Conservation (phyloP, 805 yeast genomes). For the Candida argentea region DNA sequence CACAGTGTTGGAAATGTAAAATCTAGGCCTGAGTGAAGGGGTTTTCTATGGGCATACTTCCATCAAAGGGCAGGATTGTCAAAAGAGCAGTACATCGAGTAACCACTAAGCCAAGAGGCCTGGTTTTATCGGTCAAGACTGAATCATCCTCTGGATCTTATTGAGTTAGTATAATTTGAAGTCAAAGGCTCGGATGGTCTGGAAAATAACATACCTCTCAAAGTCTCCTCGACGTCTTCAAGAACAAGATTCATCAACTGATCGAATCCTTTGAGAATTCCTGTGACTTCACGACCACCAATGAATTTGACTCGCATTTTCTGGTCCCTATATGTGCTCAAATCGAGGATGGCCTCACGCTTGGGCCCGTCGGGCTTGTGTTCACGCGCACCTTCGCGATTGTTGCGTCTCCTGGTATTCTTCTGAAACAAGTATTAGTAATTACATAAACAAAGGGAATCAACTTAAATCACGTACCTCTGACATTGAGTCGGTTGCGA, state of each 20-base stretch:
- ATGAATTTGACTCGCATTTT: constrained; percentile 66
- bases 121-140: constrained; percentile 43
- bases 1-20: too few relatives aligned
- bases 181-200: too few relatives aligned
- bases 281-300: constrained; percentile 81
- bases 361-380: constrained; percentile 59
- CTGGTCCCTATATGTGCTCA: constrained; percentile 66
- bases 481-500: too few relatives aligned
- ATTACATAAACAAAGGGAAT: not conserved
- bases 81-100: constrained; percentile 77
- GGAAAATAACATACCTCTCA: constrained; percentile 38
- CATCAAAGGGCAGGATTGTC: constrained; percentile 65
- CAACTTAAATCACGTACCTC: not conserved
- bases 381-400: constrained; percentile 3
- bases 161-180: constrained; percentile 8
- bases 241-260: constrained; percentile 72
- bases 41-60: constrained; percentile 59
- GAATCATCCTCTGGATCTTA: constrained; percentile 54
- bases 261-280: constrained; percentile 75
- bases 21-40: constrained; percentile 40
- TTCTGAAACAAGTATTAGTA: constrained; percentile 1
- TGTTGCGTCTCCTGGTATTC: constrained; percentile 7
- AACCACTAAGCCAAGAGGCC: constrained; percentile 69
- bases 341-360: constrained; percentile 80
- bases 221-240: constrained; percentile 57